phyloP scores from a whole-genome alignment of 1,139 yeast genomes.

The Arxiozyma heterogenica region DNA sequence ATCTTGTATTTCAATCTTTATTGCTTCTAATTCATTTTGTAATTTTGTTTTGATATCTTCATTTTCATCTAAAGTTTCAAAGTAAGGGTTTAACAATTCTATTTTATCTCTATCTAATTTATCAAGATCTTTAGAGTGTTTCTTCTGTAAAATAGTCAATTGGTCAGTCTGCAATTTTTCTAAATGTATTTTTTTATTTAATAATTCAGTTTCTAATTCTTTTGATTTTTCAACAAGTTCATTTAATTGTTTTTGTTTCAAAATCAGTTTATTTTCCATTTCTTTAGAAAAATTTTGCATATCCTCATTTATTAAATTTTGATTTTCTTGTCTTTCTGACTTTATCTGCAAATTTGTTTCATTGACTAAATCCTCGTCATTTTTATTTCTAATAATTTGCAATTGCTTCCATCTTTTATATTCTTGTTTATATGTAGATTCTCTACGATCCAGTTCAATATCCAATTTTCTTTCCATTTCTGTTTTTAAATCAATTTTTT shows the following conservation, averaged over 20 bases:
- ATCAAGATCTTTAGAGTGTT: slow-evolving; percentile 2
- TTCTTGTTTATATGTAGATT: slow-evolving; percentile 1
- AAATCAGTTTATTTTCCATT: slow-evolving; percentile 3
- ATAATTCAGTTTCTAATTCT: not conserved
- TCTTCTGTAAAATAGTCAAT: not conserved
- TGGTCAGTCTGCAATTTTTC: not conserved
- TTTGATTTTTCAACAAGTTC: not conserved
- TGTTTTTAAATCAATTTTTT: slow-evolving; percentile 45
- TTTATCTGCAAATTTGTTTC: not conserved
- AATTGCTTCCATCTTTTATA: slow-evolving; percentile 34
- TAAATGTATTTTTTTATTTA: not conserved
- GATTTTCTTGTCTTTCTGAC: not conserved
- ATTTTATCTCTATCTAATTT: slow-evolving; percentile 1
- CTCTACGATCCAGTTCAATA: slow-evolving; percentile 18
- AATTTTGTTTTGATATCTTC: not conserved
- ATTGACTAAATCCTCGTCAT: slow-evolving; percentile 6
- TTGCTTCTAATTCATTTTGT: not conserved
- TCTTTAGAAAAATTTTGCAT: not conserved
- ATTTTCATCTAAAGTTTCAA: not conserved
- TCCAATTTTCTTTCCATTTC: slow-evolving; percentile 42
- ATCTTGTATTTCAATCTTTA: slow-evolving; percentile 2
- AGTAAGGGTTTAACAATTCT: slow-evolving; percentile 5
- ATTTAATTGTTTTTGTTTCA: not conserved
- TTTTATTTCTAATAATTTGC: slow-evolving; percentile 12
- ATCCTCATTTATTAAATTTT: not conserved